Evolutionary conservation across 2,329 filamentous ascomycete genomes (phyloP).

Genomic region (Malbranchea zuffiana): DNA sequence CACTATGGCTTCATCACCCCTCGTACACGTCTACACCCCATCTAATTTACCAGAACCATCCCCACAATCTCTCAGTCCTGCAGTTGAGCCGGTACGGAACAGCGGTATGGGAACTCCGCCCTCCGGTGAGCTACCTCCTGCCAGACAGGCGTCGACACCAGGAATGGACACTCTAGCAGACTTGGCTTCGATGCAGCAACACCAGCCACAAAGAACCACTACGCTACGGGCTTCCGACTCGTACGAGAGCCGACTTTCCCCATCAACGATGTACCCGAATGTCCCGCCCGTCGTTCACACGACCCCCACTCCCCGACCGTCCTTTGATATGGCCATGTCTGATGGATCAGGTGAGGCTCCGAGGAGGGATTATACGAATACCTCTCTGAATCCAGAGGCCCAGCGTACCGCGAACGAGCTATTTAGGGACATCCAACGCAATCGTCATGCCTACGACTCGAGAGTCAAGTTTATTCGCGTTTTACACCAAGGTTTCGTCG

Average conservation of each 20-base stretch:
- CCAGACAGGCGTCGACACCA: slow-evolving; percentile 34
- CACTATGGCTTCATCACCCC: slow-evolving; percentile 33
- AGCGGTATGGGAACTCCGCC: slow-evolving; percentile 28
- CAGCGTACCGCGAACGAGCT: slow-evolving; percentile 33
- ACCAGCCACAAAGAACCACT: slow-evolving; percentile 33
- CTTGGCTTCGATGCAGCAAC: slow-evolving; percentile 38
- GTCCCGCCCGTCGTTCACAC: slow-evolving; percentile 19
- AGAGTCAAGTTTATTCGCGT: slow-evolving; percentile 38
- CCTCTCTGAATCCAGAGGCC: slow-evolving; percentile 32
- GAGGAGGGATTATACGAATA: slow-evolving; percentile 32
- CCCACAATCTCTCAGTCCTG: slow-evolving; percentile 27
- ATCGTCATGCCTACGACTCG: slow-evolving; percentile 38
- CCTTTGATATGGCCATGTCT: slow-evolving; percentile 37
- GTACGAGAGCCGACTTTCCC: slow-evolving; percentile 35
- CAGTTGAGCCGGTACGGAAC: slow-evolving; percentile 2
- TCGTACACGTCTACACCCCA: slow-evolving; percentile 33
- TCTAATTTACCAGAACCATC: slow-evolving; percentile 30
- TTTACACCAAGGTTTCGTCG: slow-evolving; percentile 37
- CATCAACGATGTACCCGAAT: slow-evolving; percentile 23
- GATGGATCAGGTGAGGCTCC: slow-evolving; percentile 32
- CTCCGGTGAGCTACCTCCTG: slow-evolving; percentile 24
- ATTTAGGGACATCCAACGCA: slow-evolving; percentile 34
- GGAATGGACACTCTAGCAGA: slow-evolving; percentile 42
- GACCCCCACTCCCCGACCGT: slow-evolving; percentile 33
- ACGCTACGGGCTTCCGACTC: slow-evolving; percentile 29